Evolutionary conservation across 257 asterid species (phyloP), one percentile per base, ranked within the genome.

Genomic region (Ocimum tenuiflorum): DNA sequence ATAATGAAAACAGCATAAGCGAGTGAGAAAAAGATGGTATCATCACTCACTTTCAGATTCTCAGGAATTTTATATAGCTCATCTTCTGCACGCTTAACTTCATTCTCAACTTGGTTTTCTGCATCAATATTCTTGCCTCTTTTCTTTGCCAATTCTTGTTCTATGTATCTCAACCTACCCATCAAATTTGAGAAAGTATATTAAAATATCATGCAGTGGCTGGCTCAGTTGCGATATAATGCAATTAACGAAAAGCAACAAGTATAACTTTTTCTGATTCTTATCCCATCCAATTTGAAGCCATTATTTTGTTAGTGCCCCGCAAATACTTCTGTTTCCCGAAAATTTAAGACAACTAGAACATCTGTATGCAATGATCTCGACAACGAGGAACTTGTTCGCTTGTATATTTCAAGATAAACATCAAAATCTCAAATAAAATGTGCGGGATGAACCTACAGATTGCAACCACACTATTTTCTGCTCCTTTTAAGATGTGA

Each of bases 91-190:
- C 77, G 91, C 75, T 81, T 84, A 47, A 92, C 70, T 18, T 82
- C 96, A 71, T 79, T 89, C 52, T 81, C 85, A 61, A 69, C 88
- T 75, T 86, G 89, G 72, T 83, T 71, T 27, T 77, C 83, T 3
- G 59, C 70, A 79, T 78, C 87, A 73, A 84, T 58, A 27, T 80
- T 78, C 80, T 79, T 85, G 67, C 98, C 98, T 74, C 87, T 80
- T 78, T 84, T 86, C 88, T 82, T 89, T 39, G 98, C 97, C 81
- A 92, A 75, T 72, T 89, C 96, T 72, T 92, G 97, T 73, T 89
- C 98, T 51, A 92, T 81, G 51, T 92, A 92, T 70, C 86, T 84
- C 85, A 89, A 55, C 96, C 97, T 91, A 85, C 49, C 41, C 66
- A 65, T 35, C 45, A 15, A 7, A 70, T 68, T 49, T 22, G 46